These are phyloP conservation scores for Penicillium verrucosum DNA, from an alignment of 2,329 filamentous ascomycete genomes.

Conservation along the genomic window DNA sequence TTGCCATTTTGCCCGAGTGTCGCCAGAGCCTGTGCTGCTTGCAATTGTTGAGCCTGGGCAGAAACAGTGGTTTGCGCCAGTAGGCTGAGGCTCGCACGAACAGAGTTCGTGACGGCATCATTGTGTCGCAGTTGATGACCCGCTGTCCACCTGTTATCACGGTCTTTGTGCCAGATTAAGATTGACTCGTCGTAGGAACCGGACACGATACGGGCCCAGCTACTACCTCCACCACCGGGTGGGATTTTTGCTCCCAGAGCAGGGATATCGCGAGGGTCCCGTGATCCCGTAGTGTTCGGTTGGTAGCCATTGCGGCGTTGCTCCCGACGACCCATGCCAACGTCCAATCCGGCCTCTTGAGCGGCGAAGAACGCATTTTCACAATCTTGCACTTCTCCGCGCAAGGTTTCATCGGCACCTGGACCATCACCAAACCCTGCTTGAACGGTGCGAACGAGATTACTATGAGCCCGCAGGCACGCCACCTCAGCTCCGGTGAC, in stretches of 20 bases:
- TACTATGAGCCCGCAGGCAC: conserved; percentile 74
- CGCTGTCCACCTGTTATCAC: conserved; percentile 78
- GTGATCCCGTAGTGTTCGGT: conserved; percentile 66
- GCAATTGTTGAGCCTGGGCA: conserved; percentile 21
- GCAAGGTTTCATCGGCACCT: conserved; percentile 72
- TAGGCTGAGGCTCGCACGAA: conserved; percentile 20
- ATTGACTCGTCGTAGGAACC: conserved; percentile 95
- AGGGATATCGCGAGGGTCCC: conserved; percentile 67
- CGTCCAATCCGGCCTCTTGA: conserved; percentile 45
- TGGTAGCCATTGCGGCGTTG: conserved; percentile 50
- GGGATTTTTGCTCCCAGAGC: conserved; percentile 83
- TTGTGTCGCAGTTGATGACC: conserved; percentile 69
- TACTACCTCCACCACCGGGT: conserved; percentile 83
- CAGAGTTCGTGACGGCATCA: conserved; percentile 45
- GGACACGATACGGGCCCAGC: conserved; percentile 91
- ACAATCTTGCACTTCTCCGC: conserved; percentile 66
- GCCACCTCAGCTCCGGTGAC: conserved; percentile 84
- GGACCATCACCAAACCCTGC: conserved; percentile 89
- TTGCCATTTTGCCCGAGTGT: conserved; percentile 5
- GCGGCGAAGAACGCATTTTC: conserved; percentile 70
- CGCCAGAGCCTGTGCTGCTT: conserved; percentile 17
- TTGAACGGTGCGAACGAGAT: conserved; percentile 89
- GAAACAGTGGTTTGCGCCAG: conserved; percentile 19
- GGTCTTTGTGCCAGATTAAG: conserved; percentile 88
- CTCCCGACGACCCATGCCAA: conserved; percentile 43